Evolutionary conservation across 1,284 basidiomycete species (phyloP), one percentile per base, ranked within the genome.

Genomic region (Apiotrichum mycotoxinovorans): DNA sequence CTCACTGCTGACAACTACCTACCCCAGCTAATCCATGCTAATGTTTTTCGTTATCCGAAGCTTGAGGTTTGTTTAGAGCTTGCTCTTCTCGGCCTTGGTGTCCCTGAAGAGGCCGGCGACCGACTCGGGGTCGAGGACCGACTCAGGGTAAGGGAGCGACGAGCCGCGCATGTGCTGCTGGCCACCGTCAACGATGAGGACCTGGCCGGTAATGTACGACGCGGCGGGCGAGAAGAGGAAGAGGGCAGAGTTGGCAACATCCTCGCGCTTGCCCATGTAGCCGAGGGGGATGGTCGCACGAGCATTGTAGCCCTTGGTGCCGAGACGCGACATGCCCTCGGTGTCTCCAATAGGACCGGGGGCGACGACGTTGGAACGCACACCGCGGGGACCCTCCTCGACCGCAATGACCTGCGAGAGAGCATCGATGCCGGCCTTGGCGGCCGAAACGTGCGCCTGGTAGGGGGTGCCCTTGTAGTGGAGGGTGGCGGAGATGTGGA

Each of bases 351-450:
- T 95, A 11, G 90, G 87, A 1, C 83, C 93, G 5, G 93, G 93
- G 0, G 91, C 85, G 66, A 96, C 87, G 52, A 95, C 88, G 72
- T 97, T 97, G 38, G 89, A 90, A 52, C 94, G 86, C 35, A 98
- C 86, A n/a, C 94, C 95, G 66, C 86, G 83, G 8, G 93, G 94
- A 2, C 92, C 94, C 79, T 96, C 91, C 76, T 97, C 94, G 15
- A 96, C 85, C 0, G 94, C 92, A 23, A 97, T 78, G 2, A 90
- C 91, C 11, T 84, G 80, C 54, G 86, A 88, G 5, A 94, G 79
- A 0, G 93, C 91, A 70, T 98, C 94, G 35, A 98, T 85, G 11
- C 85, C 95, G 0, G 94, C 94, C 78, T 98, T 98, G 22, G 95
- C 95, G 15, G 94, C 91, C 23, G 89, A 91, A 9, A 95, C 90